A percentile compares a stretch with the other conserved stretches of the same genome.
Evolutionary conservation across 2,329 filamentous ascomycete genomes (phyloP).

Genomic region (Epichloe bromicola): DNA sequence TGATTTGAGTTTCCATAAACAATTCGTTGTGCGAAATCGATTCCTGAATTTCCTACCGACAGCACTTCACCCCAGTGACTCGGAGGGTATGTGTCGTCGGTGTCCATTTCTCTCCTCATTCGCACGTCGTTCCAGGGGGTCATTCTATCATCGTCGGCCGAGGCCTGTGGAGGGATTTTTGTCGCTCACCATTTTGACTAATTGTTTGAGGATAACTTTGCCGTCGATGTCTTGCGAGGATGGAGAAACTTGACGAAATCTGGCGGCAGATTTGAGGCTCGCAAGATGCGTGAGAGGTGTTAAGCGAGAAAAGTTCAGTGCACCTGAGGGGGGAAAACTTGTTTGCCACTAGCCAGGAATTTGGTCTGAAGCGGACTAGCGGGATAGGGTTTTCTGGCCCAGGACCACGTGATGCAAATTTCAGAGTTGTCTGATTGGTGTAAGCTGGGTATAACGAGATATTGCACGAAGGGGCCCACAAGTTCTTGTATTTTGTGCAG

Average conservation of each 20-base stretch:
- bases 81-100: constrained; percentile 9
- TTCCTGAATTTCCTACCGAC: constrained; percentile 6
- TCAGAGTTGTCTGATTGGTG: constrained; percentile 9
- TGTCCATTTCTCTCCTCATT: background rate
- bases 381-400: constrained; percentile 25
- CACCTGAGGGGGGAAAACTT: constrained; percentile 20
- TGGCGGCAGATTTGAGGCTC: constrained; percentile 42
- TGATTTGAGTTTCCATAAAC: constrained; percentile 7
- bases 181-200: constrained; percentile 57
- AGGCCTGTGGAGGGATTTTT: constrained; percentile 9
- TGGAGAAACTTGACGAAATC: constrained; percentile 38
- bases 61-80: constrained; percentile 9
- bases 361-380: constrained; percentile 24
- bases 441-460: background rate
- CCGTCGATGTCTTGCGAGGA: constrained; percentile 33
- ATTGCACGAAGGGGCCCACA: background rate
- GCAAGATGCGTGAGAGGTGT: constrained; percentile 33
- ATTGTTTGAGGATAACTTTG: constrained; percentile 28
- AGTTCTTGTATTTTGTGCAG: constrained; percentile 8
- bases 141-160: constrained; percentile 8
- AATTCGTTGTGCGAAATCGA: background rate
- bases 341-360: constrained; percentile 24
- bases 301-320: constrained; percentile 37
- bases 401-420: constrained; percentile 22
- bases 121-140: constrained; percentile 9